A percentile compares a stretch with the other conserved stretches of the same genome.
Evolutionary conservation across 306 rosid species (phyloP).

Genomic region (Rosa lucieae): DNA sequence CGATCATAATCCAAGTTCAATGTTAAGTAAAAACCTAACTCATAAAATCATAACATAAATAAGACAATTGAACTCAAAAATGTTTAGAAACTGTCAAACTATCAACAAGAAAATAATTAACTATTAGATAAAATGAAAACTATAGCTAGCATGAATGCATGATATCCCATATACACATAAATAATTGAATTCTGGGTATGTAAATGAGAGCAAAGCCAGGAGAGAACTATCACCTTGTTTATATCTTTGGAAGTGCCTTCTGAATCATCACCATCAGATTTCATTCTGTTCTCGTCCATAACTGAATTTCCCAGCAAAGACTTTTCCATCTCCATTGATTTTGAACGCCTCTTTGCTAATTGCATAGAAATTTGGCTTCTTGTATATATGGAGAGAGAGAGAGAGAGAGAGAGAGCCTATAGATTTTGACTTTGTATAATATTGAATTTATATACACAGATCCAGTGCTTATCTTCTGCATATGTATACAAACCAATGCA

Average conservation of each 20-base stretch:
- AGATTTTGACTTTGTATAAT: constrained; percentile 33
- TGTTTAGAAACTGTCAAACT: not conserved
- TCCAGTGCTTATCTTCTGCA: constrained; percentile 29
- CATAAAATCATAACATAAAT: not conserved
- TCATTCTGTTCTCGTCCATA: constrained; percentile 24
- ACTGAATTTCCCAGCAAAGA: constrained; percentile 19
- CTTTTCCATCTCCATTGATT: constrained; percentile 20
- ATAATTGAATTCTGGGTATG: not conserved
- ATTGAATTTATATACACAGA: not conserved
- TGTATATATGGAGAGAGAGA: constrained; percentile 12
- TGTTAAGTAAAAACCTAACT: not conserved
- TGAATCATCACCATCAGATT: constrained; percentile 26
- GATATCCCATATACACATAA: no score
- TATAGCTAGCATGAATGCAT: not conserved
- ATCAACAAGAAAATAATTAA: not conserved
- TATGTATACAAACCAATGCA: not conserved
- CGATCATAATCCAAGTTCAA: not conserved
- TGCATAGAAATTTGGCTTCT: constrained; percentile 18
- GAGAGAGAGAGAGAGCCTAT: constrained; percentile 17
- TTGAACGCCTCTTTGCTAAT: constrained; percentile 20
- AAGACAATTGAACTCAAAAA: not conserved
- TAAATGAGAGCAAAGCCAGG: not conserved
- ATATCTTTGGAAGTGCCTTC: constrained; percentile 12
- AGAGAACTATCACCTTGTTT: constrained; percentile 27
- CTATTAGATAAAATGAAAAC: not conserved